Conservation (phyloP, 148 eudicot genomes). For the Chenopodium formosanum region DNA sequence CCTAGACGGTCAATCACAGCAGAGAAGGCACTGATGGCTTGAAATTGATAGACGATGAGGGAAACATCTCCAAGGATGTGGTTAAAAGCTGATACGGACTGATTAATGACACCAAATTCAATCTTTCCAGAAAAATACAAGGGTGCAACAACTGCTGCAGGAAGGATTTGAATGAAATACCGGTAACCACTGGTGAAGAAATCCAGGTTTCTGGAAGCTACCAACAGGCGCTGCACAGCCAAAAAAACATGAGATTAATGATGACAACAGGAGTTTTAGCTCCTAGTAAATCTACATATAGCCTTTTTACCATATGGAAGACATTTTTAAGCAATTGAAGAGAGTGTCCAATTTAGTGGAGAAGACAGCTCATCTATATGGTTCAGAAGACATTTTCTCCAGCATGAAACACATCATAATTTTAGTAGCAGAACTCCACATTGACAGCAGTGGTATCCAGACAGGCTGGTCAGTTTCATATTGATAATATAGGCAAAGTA, state of each 20-base stretch:
- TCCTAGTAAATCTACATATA: neutral
- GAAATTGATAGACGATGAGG: constrained; percentile 89
- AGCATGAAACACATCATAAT: neutral
- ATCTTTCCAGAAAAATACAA: constrained; percentile 97
- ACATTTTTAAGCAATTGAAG: neutral
- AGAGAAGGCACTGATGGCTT: constrained; percentile 95
- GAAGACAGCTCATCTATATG: neutral
- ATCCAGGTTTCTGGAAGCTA: constrained; percentile 91
- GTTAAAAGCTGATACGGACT: constrained; percentile 92
- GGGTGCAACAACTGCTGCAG: constrained; percentile 98
- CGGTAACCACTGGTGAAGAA: constrained; percentile 99
- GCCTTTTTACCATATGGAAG: neutral
- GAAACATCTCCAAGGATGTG: constrained; percentile 99
- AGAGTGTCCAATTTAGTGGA: neutral
- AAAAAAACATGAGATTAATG: neutral
- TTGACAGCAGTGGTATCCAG: too few species aligned
- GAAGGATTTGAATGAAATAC: constrained; percentile 94
- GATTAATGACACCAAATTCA: constrained; percentile 97
- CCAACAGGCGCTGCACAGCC: constrained; percentile 65
- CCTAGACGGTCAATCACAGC: constrained; percentile 97
- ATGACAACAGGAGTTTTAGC: neutral
- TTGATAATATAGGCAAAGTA: too few species aligned
- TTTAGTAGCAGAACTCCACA: neutral
- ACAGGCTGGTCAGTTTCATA: too few species aligned
- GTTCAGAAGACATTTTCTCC: neutral